These are phyloP conservation scores for Penicillium expansum DNA, from an alignment of 2,329 filamentous ascomycete genomes.

Conservation along the genomic window DNA sequence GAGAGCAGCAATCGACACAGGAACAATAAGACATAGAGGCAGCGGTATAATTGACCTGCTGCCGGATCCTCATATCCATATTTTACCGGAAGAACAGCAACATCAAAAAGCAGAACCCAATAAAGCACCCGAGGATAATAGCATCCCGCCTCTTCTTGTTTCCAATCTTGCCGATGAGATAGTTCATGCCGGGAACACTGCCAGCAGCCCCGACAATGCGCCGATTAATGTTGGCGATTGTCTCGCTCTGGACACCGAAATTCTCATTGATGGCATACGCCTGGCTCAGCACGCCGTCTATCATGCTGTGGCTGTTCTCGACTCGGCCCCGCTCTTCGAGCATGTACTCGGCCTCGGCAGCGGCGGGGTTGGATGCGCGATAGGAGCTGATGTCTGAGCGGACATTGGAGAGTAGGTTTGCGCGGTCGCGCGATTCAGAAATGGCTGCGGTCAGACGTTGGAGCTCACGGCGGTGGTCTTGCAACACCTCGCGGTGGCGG, in stretches of 20 bases:
- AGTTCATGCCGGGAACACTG: conserved; percentile 89
- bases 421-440: conserved; percentile 74
- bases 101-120: conserved; percentile 86
- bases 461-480: conserved; percentile 82
- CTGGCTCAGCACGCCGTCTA: conserved; percentile 87
- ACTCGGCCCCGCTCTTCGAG: conserved; percentile 80
- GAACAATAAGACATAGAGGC: conserved; percentile 10
- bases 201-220: conserved; percentile 86
- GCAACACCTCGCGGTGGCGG: conserved; percentile 84
- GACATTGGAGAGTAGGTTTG: conserved; percentile 86
- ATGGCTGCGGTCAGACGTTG: conserved; percentile 70
- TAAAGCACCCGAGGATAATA: conserved; percentile 86
- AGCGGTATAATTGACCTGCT: conserved; percentile 3
- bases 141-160: conserved; percentile 93
- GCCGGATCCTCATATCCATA: not conserved
- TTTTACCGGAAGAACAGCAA: conserved; percentile 73
- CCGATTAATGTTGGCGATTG: conserved; percentile 80
- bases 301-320: conserved; percentile 84
- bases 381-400: conserved; percentile 90
- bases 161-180: conserved; percentile 86
- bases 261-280: conserved; percentile 95
- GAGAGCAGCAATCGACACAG: conserved; percentile 12
- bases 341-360: conserved; percentile 95
- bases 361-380: conserved; percentile 74
- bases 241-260: conserved; percentile 84